Base-by-base conservation (phyloP, 495 filamentous ascomycete genomes). In the Acidomyces sp. region DNA sequence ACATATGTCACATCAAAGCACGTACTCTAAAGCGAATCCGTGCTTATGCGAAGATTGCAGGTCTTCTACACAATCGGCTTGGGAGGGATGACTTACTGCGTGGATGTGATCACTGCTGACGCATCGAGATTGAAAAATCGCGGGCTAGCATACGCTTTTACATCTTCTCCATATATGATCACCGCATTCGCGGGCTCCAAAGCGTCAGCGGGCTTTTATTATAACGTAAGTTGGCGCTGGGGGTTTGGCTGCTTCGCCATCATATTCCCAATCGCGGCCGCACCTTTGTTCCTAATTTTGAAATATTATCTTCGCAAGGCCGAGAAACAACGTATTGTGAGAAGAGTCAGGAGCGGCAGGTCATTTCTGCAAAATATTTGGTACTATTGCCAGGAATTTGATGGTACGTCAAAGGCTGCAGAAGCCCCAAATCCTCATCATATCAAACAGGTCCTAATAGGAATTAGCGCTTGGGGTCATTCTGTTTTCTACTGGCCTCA, bases 161-260 rank as follows among this genome's bases (percentile, higher is more conserved):
- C 65, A 22, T 62, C 56, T n/a, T 77, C 77, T 0, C 78, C 78
- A 3, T 79, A 77, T 56, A 78, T 81, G 39, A 67, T 68, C 45
- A 80, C 76, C 18, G 72, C 72, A 34, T 67, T 71, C 43, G 59
- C 67, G 20, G 65, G 65, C 4, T 57, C 67, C 3, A 64, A 63
- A 19, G 58, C 68, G 3, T 58, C 70, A 3, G 41, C 64, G 3
- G 56, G 56, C 12, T 63, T 77, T 44, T 54, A 68, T 28, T 35
- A 61, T 18, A 52, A 64, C 1, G 54, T 62, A 12, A 62, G 65
- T 33, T 82, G 69, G 66, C 65, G 74, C 25, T 82, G 77, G 79
- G 44, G 49, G 20, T 62, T 65, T 33, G 56, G 65, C 13, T 60
- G 57, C 35, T 66, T 72, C 32, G 49, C 64, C 21, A 74, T 79